These are phyloP conservation scores for Canna indica DNA, from an alignment of 176 grass and related monocot species.

Conservation along the genomic window DNA sequence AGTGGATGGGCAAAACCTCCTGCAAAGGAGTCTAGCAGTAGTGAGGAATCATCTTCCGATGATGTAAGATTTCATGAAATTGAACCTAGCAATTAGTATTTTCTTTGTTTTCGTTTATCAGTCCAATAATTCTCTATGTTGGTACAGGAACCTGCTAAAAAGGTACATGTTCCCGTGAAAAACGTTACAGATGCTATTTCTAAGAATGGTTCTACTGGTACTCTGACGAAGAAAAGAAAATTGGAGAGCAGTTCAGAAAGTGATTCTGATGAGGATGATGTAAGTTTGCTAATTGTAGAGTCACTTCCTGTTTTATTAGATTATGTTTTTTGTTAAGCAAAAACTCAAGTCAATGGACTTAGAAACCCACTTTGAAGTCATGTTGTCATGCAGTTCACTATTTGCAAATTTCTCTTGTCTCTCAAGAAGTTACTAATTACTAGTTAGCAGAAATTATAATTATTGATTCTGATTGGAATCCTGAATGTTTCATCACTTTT, in stretches of 20 bases:
- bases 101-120: too few relatives aligned
- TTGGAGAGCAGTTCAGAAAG: slow-evolving; percentile 32
- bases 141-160: slow-evolving; percentile 51
- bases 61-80: slow-evolving; percentile 35
- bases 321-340: too few relatives aligned
- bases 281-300: not conserved
- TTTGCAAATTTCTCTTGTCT: too few relatives aligned
- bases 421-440: too few relatives aligned
- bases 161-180: slow-evolving; percentile 23
- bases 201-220: slow-evolving; percentile 20
- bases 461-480: too few relatives aligned
- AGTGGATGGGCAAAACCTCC: slow-evolving; percentile 23
- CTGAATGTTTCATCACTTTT: too few relatives aligned
- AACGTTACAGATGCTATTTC: not conserved
- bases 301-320: too few relatives aligned
- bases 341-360: too few relatives aligned
- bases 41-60: slow-evolving; percentile 50
- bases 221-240: slow-evolving; percentile 33
- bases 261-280: slow-evolving; percentile 29
- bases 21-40: slow-evolving; percentile 47
- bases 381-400: too few relatives aligned
- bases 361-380: too few relatives aligned
- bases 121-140: not conserved
- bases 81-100: not conserved
- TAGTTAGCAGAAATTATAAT: too few relatives aligned